phyloP scores from a whole-genome alignment of 257 asterid species.

The Lavandula angustifolia region DNA sequence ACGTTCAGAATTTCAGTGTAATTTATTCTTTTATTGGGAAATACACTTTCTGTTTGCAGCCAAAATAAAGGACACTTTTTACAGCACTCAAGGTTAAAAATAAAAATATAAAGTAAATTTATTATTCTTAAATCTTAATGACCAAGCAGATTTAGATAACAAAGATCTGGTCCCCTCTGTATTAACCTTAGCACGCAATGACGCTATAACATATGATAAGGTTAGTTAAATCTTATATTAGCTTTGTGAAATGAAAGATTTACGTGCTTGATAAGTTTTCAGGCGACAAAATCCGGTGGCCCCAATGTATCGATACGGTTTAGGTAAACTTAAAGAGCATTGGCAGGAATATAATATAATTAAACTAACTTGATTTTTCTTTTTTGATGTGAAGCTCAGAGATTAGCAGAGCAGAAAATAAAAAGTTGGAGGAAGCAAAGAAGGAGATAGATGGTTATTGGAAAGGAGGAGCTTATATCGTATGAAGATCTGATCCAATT shows the following conservation, averaged over 20 bases:
- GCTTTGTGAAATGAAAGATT: slow-evolving; percentile 31
- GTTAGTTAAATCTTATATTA: slow-evolving; percentile 56
- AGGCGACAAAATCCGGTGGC: slow-evolving; percentile 97
- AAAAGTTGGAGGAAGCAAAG: slow-evolving; percentile 76
- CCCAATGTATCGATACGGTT: slow-evolving; percentile 94
- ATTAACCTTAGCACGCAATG: slow-evolving; percentile 83
- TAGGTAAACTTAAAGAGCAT: slow-evolving; percentile 58
- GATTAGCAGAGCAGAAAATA: slow-evolving; percentile 94
- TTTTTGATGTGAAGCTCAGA: slow-evolving; percentile 82
- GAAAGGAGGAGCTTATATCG: slow-evolving; percentile 83
- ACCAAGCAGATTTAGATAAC: slow-evolving; percentile 59
- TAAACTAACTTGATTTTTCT: slow-evolving; percentile 25
- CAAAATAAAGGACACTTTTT: slow-evolving; percentile 57
- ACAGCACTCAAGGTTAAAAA: slow-evolving; percentile 66
- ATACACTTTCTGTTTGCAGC: slow-evolving; percentile 47
- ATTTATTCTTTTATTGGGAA: slow-evolving; percentile 28
- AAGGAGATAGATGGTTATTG: slow-evolving; percentile 81
- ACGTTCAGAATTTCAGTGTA: slow-evolving; percentile 88
- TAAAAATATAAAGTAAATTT: too few species aligned
- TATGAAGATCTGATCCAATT: slow-evolving; percentile 86
- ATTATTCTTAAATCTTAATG: too few species aligned
- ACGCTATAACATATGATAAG: slow-evolving; percentile 87
- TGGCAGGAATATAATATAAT: too few species aligned
- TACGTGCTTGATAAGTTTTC: slow-evolving; percentile 42
- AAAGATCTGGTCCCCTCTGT: slow-evolving; percentile 71